A percentile compares a stretch with the other conserved stretches of the same genome.
Conservation (phyloP, 768 basidiomycete genomes). For the Boletellus ananas region DNA sequence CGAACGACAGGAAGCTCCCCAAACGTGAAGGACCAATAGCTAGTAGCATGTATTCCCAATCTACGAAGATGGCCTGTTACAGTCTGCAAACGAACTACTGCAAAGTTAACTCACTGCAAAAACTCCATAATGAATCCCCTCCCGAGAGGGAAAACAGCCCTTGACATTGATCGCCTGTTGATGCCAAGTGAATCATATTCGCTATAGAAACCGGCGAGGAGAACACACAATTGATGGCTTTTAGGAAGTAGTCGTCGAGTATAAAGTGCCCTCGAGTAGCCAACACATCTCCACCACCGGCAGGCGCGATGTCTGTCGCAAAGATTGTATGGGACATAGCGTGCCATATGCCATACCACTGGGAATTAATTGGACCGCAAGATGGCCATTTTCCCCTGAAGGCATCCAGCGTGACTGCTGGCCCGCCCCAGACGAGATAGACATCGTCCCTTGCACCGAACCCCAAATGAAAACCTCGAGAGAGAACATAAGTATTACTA, state of each 20-base stretch:
- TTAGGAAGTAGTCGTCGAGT: slow-evolving; percentile 14
- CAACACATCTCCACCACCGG: background rate
- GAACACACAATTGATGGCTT: slow-evolving; percentile 23
- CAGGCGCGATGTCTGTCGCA: background rate
- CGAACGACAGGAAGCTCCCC: slow-evolving; percentile 2
- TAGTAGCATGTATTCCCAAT: slow-evolving; percentile 17
- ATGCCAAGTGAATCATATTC: background rate
- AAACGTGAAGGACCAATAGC: background rate
- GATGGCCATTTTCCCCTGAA: slow-evolving; percentile 9
- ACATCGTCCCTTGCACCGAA: background rate
- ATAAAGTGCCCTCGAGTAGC: slow-evolving; percentile 15
- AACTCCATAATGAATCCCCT: slow-evolving; percentile 22
- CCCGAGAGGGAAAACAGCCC: slow-evolving; percentile 9
- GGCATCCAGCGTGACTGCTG: slow-evolving; percentile 5
- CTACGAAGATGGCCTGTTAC: slow-evolving; percentile 1
- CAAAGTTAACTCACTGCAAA: slow-evolving; percentile 23
- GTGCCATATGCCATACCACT: slow-evolving; percentile 8
- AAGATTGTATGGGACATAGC: slow-evolving; percentile 8
- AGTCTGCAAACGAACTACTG: background rate
- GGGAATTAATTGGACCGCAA: background rate
- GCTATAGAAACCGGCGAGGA: background rate
- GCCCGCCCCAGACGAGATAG: slow-evolving; percentile 15
- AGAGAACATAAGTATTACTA: too few relatives aligned
- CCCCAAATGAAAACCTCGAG: background rate
- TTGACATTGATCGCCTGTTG: slow-evolving; percentile 7